Conservation (phyloP, 768 basidiomycete species). For the Cyclocybe cylindracea region DNA sequence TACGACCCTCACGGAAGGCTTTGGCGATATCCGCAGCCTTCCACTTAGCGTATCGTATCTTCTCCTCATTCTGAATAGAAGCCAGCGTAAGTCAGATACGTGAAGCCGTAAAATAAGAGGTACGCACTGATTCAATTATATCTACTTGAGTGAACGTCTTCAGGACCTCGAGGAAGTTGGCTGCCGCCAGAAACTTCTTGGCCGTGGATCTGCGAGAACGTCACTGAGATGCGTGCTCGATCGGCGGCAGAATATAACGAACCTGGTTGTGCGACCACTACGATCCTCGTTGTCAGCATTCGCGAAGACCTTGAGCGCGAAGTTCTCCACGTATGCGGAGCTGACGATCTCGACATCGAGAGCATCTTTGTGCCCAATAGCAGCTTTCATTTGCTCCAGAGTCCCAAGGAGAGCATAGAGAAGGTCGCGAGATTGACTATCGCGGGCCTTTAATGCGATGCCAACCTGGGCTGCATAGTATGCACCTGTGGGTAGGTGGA, state of each 20-base stretch:
- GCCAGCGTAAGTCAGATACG: slow-evolving; percentile 2
- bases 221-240: background rate
- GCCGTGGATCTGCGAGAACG: slow-evolving; percentile 69
- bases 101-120: background rate
- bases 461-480: slow-evolving; percentile 93
- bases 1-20: slow-evolving; percentile 91
- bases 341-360: slow-evolving; percentile 82
- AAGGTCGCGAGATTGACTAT: slow-evolving; percentile 60
- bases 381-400: slow-evolving; percentile 80
- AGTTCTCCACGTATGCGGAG: slow-evolving; percentile 92
- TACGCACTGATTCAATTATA: slow-evolving; percentile 57
- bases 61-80: slow-evolving; percentile 68
- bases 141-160: slow-evolving; percentile 68
- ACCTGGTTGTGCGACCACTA: slow-evolving; percentile 75
- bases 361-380: slow-evolving; percentile 75
- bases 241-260: slow-evolving; percentile 9
- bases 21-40: slow-evolving; percentile 95
- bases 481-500: slow-evolving; percentile 53
- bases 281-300: slow-evolving; percentile 92
- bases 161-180: slow-evolving; percentile 92
- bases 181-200: slow-evolving; percentile 92
- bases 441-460: slow-evolving; percentile 72
- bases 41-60: slow-evolving; percentile 95
- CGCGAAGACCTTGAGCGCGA: slow-evolving; percentile 87
- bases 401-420: slow-evolving; percentile 73